These are phyloP conservation scores for Trametes cingulata DNA, from an alignment of 768 basidiomycete genomes.

Conservation along the genomic window DNA sequence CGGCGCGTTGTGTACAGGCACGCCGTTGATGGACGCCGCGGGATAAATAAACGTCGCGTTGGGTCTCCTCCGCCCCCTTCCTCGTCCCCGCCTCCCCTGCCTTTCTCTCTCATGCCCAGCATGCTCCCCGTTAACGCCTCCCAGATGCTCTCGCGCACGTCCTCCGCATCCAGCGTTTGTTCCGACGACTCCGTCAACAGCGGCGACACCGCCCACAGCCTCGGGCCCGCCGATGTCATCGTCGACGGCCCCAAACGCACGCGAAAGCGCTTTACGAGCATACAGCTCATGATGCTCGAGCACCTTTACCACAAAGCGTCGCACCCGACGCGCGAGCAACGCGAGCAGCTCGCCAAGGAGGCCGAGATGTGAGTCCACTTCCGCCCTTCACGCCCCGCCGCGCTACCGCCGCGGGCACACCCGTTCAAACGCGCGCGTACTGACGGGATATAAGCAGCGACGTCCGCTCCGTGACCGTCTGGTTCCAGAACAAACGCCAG, in stretches of 20 bases:
- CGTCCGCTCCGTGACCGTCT: conserved; percentile 35
- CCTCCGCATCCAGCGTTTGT: conserved; percentile 56
- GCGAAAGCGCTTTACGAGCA: conserved; percentile 67
- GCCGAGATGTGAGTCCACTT: conserved; percentile 60
- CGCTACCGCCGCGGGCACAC: neutral
- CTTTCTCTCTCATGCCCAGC: neutral
- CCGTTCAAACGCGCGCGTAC: conserved; percentile 9
- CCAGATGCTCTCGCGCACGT: conserved; percentile 50
- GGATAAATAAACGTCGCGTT: conserved; percentile 20
- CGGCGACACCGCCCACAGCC: conserved; percentile 33
- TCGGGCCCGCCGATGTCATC: conserved; percentile 32
- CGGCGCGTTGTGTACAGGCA: conserved; percentile 19
- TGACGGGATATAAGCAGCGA: conserved; percentile 16
- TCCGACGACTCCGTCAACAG: conserved; percentile 42
- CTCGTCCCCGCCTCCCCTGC: neutral
- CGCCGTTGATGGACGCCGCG: conserved; percentile 14
- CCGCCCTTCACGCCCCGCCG: neutral
- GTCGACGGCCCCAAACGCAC: conserved; percentile 43
- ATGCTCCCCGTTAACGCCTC: neutral
- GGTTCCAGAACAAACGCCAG: conserved; percentile 41
- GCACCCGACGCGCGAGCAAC: conserved; percentile 74
- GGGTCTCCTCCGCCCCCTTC: neutral
- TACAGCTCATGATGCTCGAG: conserved; percentile 72
- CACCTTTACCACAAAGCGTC: conserved; percentile 71
- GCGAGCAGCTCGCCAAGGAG: conserved; percentile 60